These are phyloP conservation scores for Coemansia sp. DNA, from an alignment of 192 early-diverging fungal genomes.

Conservation along the genomic window DNA sequence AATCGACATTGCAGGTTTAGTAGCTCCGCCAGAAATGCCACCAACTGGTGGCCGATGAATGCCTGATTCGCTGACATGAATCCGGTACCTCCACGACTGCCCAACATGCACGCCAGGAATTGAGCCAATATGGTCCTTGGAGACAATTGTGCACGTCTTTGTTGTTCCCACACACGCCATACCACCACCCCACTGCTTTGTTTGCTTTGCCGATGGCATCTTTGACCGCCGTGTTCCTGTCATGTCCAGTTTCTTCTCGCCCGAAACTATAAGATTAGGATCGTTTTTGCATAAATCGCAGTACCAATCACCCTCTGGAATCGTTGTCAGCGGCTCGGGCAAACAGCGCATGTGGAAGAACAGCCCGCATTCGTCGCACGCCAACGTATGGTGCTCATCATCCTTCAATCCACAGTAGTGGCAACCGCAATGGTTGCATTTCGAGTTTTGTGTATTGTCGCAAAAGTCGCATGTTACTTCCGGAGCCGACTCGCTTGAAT, in stretches of 20 bases:
- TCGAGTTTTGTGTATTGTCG: constrained; percentile 17
- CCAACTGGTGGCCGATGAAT: constrained; percentile 66
- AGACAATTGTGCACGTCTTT: constrained; percentile 50
- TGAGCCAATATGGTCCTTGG: constrained; percentile 49
- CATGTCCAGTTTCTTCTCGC: constrained; percentile 49
- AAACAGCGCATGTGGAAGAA: constrained; percentile 61
- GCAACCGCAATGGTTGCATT: constrained; percentile 59
- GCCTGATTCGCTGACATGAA: constrained; percentile 52
- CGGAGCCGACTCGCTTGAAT: neutral
- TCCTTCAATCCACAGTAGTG: constrained; percentile 55
- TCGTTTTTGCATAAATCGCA: constrained; percentile 56
- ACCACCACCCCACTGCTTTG: constrained; percentile 59
- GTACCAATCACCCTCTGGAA: constrained; percentile 58
- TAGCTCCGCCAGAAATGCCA: constrained; percentile 61
- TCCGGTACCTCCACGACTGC: constrained; percentile 57
- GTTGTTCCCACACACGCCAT: constrained; percentile 55
- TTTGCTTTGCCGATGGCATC: constrained; percentile 58
- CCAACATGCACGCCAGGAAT: constrained; percentile 65
- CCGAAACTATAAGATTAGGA: constrained; percentile 37
- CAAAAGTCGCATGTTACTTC: constrained; percentile 40
- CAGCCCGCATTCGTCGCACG: constrained; percentile 61
- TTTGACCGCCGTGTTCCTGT: constrained; percentile 48
- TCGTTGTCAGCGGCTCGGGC: constrained; percentile 29
- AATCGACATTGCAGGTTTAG: constrained; percentile 60
- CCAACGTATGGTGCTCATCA: constrained; percentile 58